Evolutionary conservation across 1,284 basidiomycete genomes (phyloP).

Genomic region (Malassezia vespertilionis): DNA sequence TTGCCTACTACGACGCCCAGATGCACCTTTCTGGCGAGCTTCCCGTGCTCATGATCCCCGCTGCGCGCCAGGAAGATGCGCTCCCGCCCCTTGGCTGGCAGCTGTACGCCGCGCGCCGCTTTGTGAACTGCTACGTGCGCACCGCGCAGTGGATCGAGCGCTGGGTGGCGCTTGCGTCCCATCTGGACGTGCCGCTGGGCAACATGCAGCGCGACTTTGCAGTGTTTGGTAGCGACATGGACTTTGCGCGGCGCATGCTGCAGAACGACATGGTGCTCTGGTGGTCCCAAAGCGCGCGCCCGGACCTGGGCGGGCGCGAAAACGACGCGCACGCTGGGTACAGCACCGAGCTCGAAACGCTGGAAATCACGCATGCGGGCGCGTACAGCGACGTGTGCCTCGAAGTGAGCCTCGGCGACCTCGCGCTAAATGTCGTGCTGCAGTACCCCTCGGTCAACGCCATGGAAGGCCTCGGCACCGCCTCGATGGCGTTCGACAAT

Average conservation of each 20-base stretch:
- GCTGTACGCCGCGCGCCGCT: constrained; percentile 53
- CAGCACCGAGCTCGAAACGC: constrained; percentile 55
- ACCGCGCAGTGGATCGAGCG: constrained; percentile 70
- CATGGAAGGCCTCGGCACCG: constrained; percentile 67
- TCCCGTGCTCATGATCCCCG: constrained; percentile 76
- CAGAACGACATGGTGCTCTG: constrained; percentile 85
- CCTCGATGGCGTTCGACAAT: constrained; percentile 80
- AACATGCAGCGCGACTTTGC: constrained; percentile 85
- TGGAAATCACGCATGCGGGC: constrained; percentile 78
- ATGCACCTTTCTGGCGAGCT: constrained; percentile 64
- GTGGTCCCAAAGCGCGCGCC: constrained; percentile 72
- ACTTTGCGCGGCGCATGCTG: constrained; percentile 72
- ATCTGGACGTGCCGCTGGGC: constrained; percentile 79
- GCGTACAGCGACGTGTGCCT: constrained; percentile 87
- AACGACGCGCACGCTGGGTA: constrained; percentile 60
- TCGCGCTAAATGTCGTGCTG: constrained; percentile 86
- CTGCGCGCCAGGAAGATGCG: constrained; percentile 61
- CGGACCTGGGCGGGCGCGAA: constrained; percentile 87
- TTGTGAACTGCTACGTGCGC: constrained; percentile 72
- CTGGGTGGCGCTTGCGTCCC: constrained; percentile 70
- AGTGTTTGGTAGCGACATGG: constrained; percentile 74
- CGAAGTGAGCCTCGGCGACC: constrained; percentile 75
- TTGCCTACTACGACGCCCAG: constrained; percentile 68
- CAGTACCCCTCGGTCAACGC: constrained; percentile 93
- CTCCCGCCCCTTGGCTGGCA: constrained; percentile 53